A percentile compares a stretch with the other conserved stretches of the same genome.
Conservation (phyloP, 495 filamentous ascomycete genomes). For the Penicillium ucsense region DNA sequence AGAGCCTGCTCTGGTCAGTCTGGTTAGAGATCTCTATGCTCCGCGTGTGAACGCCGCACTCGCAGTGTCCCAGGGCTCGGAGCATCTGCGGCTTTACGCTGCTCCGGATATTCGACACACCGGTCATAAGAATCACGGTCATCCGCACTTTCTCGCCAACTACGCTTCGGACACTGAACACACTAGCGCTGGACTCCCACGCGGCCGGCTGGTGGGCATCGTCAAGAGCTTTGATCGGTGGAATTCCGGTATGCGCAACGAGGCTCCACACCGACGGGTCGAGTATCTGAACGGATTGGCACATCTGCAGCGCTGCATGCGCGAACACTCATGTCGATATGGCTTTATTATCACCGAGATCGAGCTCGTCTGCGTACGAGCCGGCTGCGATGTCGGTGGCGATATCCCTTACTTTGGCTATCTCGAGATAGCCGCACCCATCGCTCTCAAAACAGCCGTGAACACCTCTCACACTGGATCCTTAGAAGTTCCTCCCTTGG, state of each 20-base stretch:
- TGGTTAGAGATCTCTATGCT: constrained; percentile 61
- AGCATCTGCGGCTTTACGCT: constrained; percentile 47
- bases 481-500: constrained; percentile 7
- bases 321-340: constrained; percentile 84
- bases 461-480: not conserved
- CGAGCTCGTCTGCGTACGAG: constrained; percentile 82
- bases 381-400: constrained; percentile 56
- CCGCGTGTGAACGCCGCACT: constrained; percentile 72
- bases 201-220: constrained; percentile 75
- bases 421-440: constrained; percentile 62
- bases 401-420: constrained; percentile 71
- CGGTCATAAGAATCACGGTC: constrained; percentile 41
- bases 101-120: constrained; percentile 45
- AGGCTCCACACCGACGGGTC: constrained; percentile 67
- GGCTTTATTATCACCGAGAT: constrained; percentile 94
- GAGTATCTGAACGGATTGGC: constrained; percentile 77
- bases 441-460: constrained; percentile 38
- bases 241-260: constrained; percentile 88
- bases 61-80: constrained; percentile 53
- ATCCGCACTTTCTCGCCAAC: constrained; percentile 56
- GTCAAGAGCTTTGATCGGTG: constrained; percentile 84
- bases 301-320: constrained; percentile 80
- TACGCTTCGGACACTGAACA: constrained; percentile 62
- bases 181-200: constrained; percentile 61
- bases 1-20: constrained; percentile 56